phyloP scores from a whole-genome alignment of 352 stramenopile genomes.

The Phytophthora sp. region DNA sequence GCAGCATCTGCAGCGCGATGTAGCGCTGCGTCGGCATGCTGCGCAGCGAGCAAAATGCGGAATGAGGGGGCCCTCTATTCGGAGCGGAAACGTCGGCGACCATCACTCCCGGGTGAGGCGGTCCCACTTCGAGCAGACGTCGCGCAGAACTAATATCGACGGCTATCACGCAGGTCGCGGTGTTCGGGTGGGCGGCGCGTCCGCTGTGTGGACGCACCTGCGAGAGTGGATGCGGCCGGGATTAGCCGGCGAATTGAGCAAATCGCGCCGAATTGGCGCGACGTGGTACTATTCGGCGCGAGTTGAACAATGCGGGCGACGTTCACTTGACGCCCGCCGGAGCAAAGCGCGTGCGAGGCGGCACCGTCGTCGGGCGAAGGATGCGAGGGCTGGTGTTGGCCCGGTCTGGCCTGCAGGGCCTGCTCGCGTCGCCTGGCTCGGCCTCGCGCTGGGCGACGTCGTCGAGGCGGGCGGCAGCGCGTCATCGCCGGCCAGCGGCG shows the following conservation, averaged over 20 bases:
- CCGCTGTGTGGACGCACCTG: constrained; percentile 17
- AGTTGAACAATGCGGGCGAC: constrained; percentile 1
- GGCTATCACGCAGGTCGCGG: constrained; percentile 8
- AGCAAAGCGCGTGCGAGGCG: neutral
- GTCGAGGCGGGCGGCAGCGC: no score
- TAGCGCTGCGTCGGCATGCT: constrained; percentile 35
- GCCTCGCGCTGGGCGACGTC: no score
- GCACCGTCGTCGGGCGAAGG: no score
- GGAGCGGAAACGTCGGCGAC: neutral
- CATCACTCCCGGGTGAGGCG: neutral
- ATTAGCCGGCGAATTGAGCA: neutral
- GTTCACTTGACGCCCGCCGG: neutral
- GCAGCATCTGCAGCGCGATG: constrained; percentile 39
- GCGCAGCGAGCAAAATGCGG: constrained; percentile 1
- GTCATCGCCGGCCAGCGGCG: neutral
- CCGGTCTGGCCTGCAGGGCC: neutral
- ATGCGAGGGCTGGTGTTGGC: neutral
- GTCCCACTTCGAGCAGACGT: constrained; percentile 1
- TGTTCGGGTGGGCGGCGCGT: neutral
- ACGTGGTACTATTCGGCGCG: neutral
- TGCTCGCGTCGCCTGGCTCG: no score
- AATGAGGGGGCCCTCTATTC: constrained; percentile 11
- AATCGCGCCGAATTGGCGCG: neutral
- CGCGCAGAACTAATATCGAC: constrained; percentile 9
- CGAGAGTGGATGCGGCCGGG: neutral